A percentile compares a stretch with the other conserved stretches of the same genome.
Evolutionary conservation across 2,329 filamentous ascomycete species (phyloP).

Genomic region (Pseudocercospora fijiensis): DNA sequence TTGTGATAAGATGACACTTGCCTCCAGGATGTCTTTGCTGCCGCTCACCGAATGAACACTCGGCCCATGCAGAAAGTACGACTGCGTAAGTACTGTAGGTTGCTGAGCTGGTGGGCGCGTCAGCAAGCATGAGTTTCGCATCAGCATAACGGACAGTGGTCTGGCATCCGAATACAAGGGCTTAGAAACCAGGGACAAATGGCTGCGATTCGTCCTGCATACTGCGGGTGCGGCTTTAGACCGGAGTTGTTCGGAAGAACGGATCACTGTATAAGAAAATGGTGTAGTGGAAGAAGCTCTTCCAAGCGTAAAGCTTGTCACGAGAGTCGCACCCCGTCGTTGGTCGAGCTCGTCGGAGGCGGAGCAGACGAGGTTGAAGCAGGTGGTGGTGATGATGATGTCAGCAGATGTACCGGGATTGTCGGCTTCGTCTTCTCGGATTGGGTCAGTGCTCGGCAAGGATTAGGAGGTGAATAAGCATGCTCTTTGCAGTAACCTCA

Average conservation of each 20-base stretch:
- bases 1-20: constrained; percentile 8
- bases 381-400: no score
- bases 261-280: background rate
- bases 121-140: background rate
- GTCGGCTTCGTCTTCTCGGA: background rate
- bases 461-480: background rate
- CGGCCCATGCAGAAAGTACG: constrained; percentile 1
- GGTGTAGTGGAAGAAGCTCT: constrained; percentile 2
- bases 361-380: background rate
- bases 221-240: background rate
- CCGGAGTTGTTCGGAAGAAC: constrained; percentile 2
- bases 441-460: background rate
- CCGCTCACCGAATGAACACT: background rate
- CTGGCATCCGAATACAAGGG: background rate
- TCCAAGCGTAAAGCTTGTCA: constrained; percentile 1
- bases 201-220: background rate
- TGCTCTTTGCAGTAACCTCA: background rate
- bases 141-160: background rate
- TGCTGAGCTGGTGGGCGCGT: background rate
- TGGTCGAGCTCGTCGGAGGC: background rate
- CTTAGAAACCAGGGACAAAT: background rate
- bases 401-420: background rate
- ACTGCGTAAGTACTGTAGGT: background rate
- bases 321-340: background rate
- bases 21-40: constrained; percentile 6